A percentile compares a stretch with the other conserved stretches of the same genome.
These are phyloP conservation scores for Jamesozyma jinghongensis DNA, from an alignment of 805 yeast genomes.

Conservation along the genomic window DNA sequence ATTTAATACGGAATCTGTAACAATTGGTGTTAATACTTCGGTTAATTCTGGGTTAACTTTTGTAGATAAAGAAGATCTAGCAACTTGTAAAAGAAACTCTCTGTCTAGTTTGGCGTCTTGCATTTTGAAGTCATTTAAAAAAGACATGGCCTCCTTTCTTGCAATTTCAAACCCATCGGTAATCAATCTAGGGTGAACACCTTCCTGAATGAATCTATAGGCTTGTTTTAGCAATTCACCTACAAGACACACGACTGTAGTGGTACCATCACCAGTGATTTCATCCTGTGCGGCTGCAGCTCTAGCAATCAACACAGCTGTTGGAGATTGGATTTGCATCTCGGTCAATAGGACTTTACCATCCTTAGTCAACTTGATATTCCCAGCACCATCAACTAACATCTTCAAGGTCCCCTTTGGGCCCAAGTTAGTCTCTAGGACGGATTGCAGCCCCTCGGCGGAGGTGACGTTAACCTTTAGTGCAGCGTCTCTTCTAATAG, in stretches of 20 bases:
- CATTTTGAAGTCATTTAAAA: conserved; percentile 56
- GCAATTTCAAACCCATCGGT: conserved; percentile 95
- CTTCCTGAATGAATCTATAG: conserved; percentile 82
- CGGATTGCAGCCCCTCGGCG: conserved; percentile 94
- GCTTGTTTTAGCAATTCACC: conserved; percentile 95
- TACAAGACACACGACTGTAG: conserved; percentile 86
- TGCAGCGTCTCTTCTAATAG: conserved; percentile 92
- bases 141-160: conserved; percentile 62
- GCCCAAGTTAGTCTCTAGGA: conserved; percentile 83
- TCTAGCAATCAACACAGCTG: conserved; percentile 86
- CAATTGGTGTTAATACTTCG: conserved; percentile 82
- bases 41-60: conserved; percentile 73
- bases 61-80: conserved; percentile 80
- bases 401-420: conserved; percentile 96
- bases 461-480: conserved; percentile 91
- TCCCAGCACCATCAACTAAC: conserved; percentile 95
- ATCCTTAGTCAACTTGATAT: conserved; percentile 90
- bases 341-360: conserved; percentile 89
- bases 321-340: conserved; percentile 93
- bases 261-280: conserved; percentile 98
- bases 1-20: conserved; percentile 88
- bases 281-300: conserved; percentile 99
- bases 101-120: conserved; percentile 50
- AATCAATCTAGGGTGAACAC: conserved; percentile 89
- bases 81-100: conserved; percentile 84